Conservation (phyloP, 306 rosid species). For the Purshia tridentata region DNA sequence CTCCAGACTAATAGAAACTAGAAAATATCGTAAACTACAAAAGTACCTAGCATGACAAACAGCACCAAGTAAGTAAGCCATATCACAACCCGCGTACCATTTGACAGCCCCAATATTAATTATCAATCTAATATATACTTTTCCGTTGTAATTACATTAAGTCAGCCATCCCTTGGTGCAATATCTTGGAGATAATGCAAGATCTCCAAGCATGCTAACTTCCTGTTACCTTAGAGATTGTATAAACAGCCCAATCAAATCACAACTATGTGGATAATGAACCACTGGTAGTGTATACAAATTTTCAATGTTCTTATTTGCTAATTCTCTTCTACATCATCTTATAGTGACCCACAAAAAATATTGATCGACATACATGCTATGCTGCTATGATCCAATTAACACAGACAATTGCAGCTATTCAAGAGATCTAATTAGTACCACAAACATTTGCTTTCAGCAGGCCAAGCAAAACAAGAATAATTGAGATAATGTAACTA, state of each 20-base stretch:
- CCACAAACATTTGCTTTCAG: background rate
- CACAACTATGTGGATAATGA: background rate
- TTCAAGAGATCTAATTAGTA: background rate
- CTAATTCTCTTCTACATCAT: background rate
- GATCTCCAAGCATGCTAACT: background rate
- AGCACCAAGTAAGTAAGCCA: too few relatives aligned
- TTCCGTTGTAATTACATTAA: too few relatives aligned
- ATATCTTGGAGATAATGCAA: background rate
- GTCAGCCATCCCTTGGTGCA: too few relatives aligned
- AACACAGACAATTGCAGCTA: background rate
- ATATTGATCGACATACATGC: too few relatives aligned
- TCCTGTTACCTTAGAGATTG: background rate
- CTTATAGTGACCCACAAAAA: background rate
- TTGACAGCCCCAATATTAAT: too few relatives aligned
- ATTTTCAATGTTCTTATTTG: background rate
- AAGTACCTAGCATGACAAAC: too few relatives aligned
- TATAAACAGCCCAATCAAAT: background rate
- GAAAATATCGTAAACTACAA: too few relatives aligned
- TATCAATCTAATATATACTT: too few relatives aligned
- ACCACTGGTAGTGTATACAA: background rate
- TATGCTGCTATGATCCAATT: too few relatives aligned
- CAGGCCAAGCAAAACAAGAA: background rate
- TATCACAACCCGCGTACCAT: too few relatives aligned
- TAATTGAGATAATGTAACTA: background rate
- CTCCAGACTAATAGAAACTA: too few relatives aligned